phyloP scores from a whole-genome alignment of 2,329 filamentous ascomycete species.

The Phyllachora maydis region DNA sequence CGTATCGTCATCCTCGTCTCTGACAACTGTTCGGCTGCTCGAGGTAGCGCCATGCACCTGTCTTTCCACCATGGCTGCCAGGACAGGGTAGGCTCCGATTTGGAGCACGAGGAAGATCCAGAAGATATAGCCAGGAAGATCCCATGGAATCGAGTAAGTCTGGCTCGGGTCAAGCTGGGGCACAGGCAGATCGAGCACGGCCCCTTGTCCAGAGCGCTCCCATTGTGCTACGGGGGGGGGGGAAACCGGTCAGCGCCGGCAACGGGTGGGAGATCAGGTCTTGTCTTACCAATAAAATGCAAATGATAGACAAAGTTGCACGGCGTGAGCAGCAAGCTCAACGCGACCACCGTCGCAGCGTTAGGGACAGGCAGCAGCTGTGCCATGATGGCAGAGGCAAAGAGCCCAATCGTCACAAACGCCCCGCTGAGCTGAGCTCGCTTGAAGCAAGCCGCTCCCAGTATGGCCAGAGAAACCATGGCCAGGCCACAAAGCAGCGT shows the following conservation, averaged over 20 bases:
- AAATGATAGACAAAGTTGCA: slow-evolving; percentile 73
- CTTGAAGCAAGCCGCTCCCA: slow-evolving; percentile 68
- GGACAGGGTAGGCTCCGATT: slow-evolving; percentile 53
- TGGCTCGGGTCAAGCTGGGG: too few relatives aligned
- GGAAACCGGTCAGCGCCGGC: too few relatives aligned
- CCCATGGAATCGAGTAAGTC: too few relatives aligned
- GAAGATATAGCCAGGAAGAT: slow-evolving; percentile 51
- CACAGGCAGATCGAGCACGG: too few relatives aligned
- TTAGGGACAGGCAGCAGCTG: slow-evolving; percentile 47
- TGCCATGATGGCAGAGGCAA: slow-evolving; percentile 63
- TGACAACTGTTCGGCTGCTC: slow-evolving; percentile 31
- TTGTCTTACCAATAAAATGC: too few relatives aligned
- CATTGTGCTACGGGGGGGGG: too few relatives aligned
- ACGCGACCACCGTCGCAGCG: slow-evolving; percentile 42
- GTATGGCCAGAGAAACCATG: slow-evolving; percentile 59
- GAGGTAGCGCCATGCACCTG: slow-evolving; percentile 56
- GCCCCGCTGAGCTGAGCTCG: slow-evolving; percentile 80
- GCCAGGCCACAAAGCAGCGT: slow-evolving; percentile 60
- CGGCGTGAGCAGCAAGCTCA: slow-evolving; percentile 64
- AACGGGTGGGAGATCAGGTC: too few relatives aligned
- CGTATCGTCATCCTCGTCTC: slow-evolving; percentile 9
- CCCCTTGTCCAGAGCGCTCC: too few relatives aligned
- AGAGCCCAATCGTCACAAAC: slow-evolving; percentile 47
- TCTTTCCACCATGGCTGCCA: slow-evolving; percentile 57
- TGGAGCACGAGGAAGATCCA: slow-evolving; percentile 65